Evolutionary conservation across 2,329 filamentous ascomycete species (phyloP), one percentile per base, ranked within the genome.

Genomic region (Diplodia sapinea): DNA sequence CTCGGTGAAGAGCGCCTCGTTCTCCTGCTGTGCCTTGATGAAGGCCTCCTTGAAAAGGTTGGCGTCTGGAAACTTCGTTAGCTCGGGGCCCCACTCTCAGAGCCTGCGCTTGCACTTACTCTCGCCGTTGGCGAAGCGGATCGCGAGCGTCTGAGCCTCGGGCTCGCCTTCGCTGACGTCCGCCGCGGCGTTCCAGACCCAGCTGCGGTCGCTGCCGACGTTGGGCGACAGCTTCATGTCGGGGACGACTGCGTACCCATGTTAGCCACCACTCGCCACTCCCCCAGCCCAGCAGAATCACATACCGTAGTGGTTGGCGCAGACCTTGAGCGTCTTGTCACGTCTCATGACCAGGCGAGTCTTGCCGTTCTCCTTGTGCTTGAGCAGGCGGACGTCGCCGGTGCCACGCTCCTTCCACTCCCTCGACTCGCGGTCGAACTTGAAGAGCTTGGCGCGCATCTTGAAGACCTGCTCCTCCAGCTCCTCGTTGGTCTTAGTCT

Each of bases 391-490:
- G 71, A 98, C 94, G 76, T 98, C 94, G 75, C 95, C 95, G 72
- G 95, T 98, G 72, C 95, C 95, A 79, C 95, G 91, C 89, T 99
- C 95, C 87, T 98, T 99, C 95, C 95, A 99, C 85, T 98, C 95
- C 81, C 90, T 90, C 74, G 87, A 88, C 65, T 97, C 93, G 74
- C 91, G 88, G 82, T 97, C 90, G 80, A 98, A 99, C 85, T 94
- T 94, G 90, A 99, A 99, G 72, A 99, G 91, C 88, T 99, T 99
- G 78, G 95, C 95, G 76, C 95, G 92, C 94, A 98, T 97, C 90
- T 98, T 98, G 89, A 98, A 99, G 49, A 89, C 86, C 85, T 97
- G 92, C 85, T 98, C 94, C 86, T 99, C 95, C 55, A 90, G 88
- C 86, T 99, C 95, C 83, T 99, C 95, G 84, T 97, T 96, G 81